These are phyloP conservation scores for Panus rudis DNA, from an alignment of 768 basidiomycete species.

Conservation along the genomic window DNA sequence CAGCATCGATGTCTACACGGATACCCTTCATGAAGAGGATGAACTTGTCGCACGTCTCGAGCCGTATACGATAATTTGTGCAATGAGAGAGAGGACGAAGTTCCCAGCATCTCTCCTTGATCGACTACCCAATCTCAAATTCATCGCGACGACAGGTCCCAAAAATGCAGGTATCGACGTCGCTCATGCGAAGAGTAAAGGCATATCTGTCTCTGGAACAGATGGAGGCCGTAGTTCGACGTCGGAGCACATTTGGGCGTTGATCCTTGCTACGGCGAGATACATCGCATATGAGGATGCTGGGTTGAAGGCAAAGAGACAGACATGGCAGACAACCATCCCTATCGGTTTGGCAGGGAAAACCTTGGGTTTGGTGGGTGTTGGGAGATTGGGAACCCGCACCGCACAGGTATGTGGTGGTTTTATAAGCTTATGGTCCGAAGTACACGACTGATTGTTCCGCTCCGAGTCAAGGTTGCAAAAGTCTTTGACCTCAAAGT, in stretches of 20 bases:
- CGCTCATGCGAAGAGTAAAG: conserved; percentile 37
- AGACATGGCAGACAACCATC: conserved; percentile 47
- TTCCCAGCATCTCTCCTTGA: conserved; percentile 43
- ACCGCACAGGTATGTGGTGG: conserved; percentile 36
- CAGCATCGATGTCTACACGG: conserved; percentile 39
- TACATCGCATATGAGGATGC: conserved; percentile 43
- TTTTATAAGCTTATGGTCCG: not conserved
- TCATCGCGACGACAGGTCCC: conserved; percentile 53
- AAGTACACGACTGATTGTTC: not conserved
- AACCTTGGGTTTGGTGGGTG: conserved; percentile 54
- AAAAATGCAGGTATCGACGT: conserved; percentile 45
- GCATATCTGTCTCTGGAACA: conserved; percentile 49
- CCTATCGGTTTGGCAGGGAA: conserved; percentile 46
- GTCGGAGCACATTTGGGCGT: conserved; percentile 60
- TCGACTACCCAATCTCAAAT: conserved; percentile 49
- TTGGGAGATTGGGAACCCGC: conserved; percentile 47
- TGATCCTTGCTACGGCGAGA: conserved; percentile 45
- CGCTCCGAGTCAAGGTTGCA: conserved; percentile 35
- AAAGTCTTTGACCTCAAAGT: conserved; percentile 54
- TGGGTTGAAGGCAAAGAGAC: conserved; percentile 36
- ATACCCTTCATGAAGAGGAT: conserved; percentile 48
- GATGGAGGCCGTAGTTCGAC: conserved; percentile 39
- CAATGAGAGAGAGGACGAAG: conserved; percentile 64
- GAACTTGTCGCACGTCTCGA: conserved; percentile 40
- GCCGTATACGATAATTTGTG: conserved; percentile 49